These are phyloP conservation scores for Boletus barrowsii DNA, from an alignment of 768 basidiomycete genomes.

Conservation along the genomic window DNA sequence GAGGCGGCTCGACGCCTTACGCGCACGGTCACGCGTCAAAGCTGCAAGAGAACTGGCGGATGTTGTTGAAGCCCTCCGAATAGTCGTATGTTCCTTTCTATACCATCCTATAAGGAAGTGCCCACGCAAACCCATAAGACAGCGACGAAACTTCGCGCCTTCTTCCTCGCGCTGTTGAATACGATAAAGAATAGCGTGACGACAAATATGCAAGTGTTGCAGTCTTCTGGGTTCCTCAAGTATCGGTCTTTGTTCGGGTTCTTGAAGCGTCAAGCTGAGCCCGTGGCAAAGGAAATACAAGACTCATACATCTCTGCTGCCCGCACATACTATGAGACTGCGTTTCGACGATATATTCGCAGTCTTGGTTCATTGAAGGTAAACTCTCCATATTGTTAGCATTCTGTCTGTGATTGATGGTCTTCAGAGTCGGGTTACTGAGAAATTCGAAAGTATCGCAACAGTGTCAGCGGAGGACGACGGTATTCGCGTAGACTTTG, in stretches of 20 bases:
- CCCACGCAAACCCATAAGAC: slow-evolving; percentile 49
- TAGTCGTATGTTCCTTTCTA: slow-evolving; percentile 60
- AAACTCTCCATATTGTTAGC: slow-evolving; percentile 6
- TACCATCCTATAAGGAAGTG: background rate
- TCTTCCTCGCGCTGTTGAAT: slow-evolving; percentile 80
- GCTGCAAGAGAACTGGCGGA: slow-evolving; percentile 81
- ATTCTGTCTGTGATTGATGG: background rate
- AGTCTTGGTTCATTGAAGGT: slow-evolving; percentile 80
- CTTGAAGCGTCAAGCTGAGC: slow-evolving; percentile 75
- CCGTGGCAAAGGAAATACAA: slow-evolving; percentile 84
- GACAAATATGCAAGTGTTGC: slow-evolving; percentile 90
- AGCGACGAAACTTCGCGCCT: slow-evolving; percentile 81
- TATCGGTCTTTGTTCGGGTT: slow-evolving; percentile 82
- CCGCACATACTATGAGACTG: slow-evolving; percentile 93
- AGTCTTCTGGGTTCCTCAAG: slow-evolving; percentile 82
- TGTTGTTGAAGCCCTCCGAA: slow-evolving; percentile 81
- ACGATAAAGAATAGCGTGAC: slow-evolving; percentile 81
- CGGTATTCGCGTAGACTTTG: slow-evolving; percentile 41
- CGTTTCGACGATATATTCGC: slow-evolving; percentile 84
- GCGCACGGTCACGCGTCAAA: slow-evolving; percentile 76
- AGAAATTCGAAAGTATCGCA: slow-evolving; percentile 68
- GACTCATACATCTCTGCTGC: slow-evolving; percentile 80
- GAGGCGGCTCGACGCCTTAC: slow-evolving; percentile 61
- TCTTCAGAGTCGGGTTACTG: slow-evolving; percentile 58
- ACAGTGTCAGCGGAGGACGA: slow-evolving; percentile 42